A percentile compares a stretch with the other conserved stretches of the same genome.
These are phyloP conservation scores for Prunus armeniaca DNA, from an alignment of 306 rosid species.

Conservation along the genomic window DNA sequence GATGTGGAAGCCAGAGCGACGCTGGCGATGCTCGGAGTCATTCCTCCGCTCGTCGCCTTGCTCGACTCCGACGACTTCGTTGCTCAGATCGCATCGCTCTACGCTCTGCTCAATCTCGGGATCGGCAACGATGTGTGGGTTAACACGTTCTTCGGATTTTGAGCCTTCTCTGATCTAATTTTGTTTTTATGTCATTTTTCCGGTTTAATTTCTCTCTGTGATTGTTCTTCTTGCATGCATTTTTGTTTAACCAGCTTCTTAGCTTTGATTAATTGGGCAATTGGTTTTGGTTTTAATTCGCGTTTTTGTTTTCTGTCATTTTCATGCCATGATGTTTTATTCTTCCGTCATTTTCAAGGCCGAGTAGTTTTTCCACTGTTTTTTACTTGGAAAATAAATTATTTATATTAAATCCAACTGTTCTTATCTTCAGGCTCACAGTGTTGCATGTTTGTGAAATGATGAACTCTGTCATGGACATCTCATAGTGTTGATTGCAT, in stretches of 20 bases:
- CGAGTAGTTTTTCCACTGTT: not conserved
- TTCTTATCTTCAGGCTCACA: not conserved
- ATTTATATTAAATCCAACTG: not conserved
- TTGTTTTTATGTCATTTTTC: not conserved
- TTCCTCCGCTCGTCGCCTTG: constrained; percentile 90
- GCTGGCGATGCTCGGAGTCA: constrained; percentile 87
- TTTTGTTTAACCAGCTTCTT: not conserved
- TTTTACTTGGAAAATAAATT: not conserved
- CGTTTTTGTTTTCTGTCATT: not conserved
- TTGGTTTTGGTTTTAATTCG: not conserved
- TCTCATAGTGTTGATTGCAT: no score
- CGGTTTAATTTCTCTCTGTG: not conserved
- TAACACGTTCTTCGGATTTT: not conserved
- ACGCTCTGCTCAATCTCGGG: constrained; percentile 92
- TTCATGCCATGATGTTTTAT: not conserved
- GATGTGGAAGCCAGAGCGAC: constrained; percentile 61
- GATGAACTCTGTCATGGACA: no score
- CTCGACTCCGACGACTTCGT: constrained; percentile 57
- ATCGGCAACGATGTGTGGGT: constrained; percentile 90
- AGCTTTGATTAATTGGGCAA: not conserved
- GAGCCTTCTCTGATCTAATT: not conserved
- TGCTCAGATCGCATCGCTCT: constrained; percentile 83
- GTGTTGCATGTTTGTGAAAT: constrained; percentile 1
- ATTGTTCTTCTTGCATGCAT: constrained; percentile 10
- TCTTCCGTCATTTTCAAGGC: not conserved